phyloP scores from a whole-genome alignment of 257 asterid species.

The Solanum gandarillasii region DNA sequence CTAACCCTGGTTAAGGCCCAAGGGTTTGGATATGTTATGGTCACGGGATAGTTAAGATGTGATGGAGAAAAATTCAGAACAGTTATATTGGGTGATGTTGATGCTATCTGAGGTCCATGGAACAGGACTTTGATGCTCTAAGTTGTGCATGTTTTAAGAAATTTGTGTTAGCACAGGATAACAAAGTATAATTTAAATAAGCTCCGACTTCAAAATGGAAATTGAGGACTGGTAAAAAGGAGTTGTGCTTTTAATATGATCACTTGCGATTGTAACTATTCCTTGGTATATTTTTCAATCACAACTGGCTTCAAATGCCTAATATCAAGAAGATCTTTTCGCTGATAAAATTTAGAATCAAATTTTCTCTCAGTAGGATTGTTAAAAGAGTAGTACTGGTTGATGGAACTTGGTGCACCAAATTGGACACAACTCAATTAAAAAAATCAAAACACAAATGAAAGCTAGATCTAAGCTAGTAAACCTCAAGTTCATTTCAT shows the following conservation, averaged over 20 bases:
- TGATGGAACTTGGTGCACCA: not conserved
- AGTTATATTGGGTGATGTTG: not conserved
- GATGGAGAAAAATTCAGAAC: not conserved
- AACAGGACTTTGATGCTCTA: not conserved
- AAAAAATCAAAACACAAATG: not conserved
- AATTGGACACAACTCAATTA: not conserved
- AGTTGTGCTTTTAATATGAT: not conserved
- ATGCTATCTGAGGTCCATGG: not conserved
- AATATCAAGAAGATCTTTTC: not conserved
- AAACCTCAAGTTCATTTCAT: not conserved
- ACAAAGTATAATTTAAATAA: not conserved
- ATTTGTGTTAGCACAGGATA: not conserved
- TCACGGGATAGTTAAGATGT: not conserved
- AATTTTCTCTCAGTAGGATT: not conserved
- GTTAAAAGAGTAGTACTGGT: not conserved
- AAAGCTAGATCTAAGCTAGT: not conserved
- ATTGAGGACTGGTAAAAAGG: not conserved
- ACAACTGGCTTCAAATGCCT: not conserved
- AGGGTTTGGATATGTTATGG: not conserved
- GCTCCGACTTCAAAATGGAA: not conserved
- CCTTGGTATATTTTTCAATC: not conserved
- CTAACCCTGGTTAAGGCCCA: not conserved
- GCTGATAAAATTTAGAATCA: not conserved
- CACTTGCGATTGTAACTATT: not conserved
- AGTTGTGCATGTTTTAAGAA: not conserved